These are phyloP conservation scores for Apostasia ramifera DNA, from an alignment of 106 monocot species.

Conservation along the genomic window DNA sequence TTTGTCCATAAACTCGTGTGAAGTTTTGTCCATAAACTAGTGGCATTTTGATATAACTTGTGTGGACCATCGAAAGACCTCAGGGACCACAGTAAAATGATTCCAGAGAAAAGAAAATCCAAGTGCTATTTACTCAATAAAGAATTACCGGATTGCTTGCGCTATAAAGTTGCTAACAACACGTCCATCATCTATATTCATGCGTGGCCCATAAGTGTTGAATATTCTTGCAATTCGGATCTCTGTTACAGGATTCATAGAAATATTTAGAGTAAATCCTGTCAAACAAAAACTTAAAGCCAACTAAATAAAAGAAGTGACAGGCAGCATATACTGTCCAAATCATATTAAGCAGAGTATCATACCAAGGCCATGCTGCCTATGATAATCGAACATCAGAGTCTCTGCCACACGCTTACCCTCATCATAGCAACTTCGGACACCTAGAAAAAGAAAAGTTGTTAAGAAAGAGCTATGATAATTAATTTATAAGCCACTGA, in stretches of 20 bases:
- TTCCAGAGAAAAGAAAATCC: too few relatives aligned
- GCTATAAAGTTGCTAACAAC: conserved; percentile 99
- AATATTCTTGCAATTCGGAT: conserved; percentile 97
- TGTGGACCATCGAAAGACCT: too few relatives aligned
- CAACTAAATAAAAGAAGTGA: neutral
- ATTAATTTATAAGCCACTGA: too few relatives aligned
- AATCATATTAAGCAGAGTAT: neutral
- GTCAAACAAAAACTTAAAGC: neutral
- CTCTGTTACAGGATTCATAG: conserved; percentile 28
- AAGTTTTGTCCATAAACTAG: too few relatives aligned
- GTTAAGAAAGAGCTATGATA: too few relatives aligned
- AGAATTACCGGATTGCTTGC: conserved; percentile 76
- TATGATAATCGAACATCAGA: conserved; percentile 74
- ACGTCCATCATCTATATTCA: conserved; percentile 99
- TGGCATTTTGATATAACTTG: too few relatives aligned
- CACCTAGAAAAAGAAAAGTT: conserved; percentile 29
- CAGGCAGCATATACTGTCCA: neutral
- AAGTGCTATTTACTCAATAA: neutral
- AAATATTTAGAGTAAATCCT: too few relatives aligned
- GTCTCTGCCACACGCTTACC: conserved; percentile 80
- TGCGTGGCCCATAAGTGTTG: conserved; percentile 96
- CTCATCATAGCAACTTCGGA: conserved; percentile 82
- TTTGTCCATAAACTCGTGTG: too few relatives aligned
- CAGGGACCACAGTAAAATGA: too few relatives aligned
- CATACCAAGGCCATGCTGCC: conserved; percentile 75